phyloP scores from a whole-genome alignment of 176 grass and related monocot species.

The Bromus sterilis region DNA sequence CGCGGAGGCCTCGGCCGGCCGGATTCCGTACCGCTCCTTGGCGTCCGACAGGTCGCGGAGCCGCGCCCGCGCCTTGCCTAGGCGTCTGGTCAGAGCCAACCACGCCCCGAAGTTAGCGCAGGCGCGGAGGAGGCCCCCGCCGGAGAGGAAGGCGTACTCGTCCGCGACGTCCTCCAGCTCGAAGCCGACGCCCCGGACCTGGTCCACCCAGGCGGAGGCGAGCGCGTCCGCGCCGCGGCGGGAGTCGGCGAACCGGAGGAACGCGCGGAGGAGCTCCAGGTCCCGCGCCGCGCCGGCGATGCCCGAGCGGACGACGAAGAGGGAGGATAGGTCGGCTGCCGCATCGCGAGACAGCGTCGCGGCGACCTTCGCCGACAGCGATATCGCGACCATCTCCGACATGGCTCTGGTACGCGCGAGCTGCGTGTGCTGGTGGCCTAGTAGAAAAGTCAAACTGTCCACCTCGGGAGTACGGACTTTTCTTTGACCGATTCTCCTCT shows the following conservation, averaged over 20 bases:
- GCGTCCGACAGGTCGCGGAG: slow-evolving; percentile 14
- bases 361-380: slow-evolving; percentile 24
- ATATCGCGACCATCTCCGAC: slow-evolving; percentile 33
- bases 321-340: neutral
- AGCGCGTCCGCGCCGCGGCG: neutral
- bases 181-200: slow-evolving; percentile 5
- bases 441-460: too few relatives aligned
- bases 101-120: neutral
- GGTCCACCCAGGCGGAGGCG: slow-evolving; percentile 21
- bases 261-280: slow-evolving; percentile 29
- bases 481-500: too few relatives aligned
- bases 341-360: neutral
- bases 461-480: too few relatives aligned
- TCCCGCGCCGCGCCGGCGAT: slow-evolving; percentile 3
- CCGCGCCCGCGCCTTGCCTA: slow-evolving; percentile 8
- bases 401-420: neutral
- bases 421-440: neutral
- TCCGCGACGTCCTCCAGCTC: slow-evolving; percentile 22
- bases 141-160: slow-evolving; percentile 27
- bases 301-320: slow-evolving; percentile 19
- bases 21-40: slow-evolving; percentile 15
- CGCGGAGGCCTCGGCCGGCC: neutral
- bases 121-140: neutral
- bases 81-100: neutral
- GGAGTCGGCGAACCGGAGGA: slow-evolving; percentile 27